Percentiles rank a stretch among this genome's conserved stretches.
These are phyloP conservation scores for Tulasnella sp. DNA, from an alignment of 768 basidiomycete genomes.

Conservation along the genomic window DNA sequence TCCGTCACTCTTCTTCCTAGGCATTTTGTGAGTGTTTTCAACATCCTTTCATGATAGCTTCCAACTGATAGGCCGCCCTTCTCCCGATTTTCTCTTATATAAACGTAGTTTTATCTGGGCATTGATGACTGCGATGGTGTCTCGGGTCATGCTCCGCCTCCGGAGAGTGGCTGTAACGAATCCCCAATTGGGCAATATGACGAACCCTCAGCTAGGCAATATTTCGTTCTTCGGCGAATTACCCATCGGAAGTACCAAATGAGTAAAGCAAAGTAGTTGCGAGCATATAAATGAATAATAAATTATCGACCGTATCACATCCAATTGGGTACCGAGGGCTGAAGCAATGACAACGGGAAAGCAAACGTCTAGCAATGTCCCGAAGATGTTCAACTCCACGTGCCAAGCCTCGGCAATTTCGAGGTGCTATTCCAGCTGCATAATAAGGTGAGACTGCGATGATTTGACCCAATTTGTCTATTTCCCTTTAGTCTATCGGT, in stretches of 20 bases:
- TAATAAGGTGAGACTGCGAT: background rate
- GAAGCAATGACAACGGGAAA: background rate
- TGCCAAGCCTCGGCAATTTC: background rate
- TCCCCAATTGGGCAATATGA: background rate
- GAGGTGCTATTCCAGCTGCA: background rate
- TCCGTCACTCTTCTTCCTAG: background rate
- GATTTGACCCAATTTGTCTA: background rate
- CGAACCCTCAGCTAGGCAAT: background rate
- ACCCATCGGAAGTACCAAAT: background rate
- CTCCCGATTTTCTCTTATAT: background rate
- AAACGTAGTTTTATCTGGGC: background rate
- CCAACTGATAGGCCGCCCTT: background rate
- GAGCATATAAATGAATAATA: background rate
- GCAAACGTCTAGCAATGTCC: background rate
- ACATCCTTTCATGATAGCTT: background rate
- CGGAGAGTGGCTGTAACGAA: background rate
- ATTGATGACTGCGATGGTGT: background rate
- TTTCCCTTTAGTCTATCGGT: background rate
- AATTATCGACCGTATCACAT: background rate
- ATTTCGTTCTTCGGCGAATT: background rate
- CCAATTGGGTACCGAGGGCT: background rate
- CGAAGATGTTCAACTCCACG: background rate
- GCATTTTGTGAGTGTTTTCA: background rate
- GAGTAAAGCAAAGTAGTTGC: background rate
- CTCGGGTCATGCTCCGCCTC: background rate